Evolutionary conservation across 192 early-diverging fungal species (phyloP).

Genomic region (Phycomyces blakesleeanus): DNA sequence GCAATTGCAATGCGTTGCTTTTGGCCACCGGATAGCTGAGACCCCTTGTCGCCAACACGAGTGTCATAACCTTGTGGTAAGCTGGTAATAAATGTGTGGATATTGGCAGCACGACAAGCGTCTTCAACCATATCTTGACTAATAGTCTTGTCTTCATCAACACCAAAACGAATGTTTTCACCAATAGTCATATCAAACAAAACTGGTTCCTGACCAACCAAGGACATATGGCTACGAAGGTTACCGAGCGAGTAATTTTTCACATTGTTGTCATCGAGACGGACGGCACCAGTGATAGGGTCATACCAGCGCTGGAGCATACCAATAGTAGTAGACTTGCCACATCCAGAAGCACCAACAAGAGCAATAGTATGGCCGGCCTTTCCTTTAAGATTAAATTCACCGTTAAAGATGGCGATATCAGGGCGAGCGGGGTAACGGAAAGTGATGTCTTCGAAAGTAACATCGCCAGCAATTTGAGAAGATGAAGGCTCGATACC

Average conservation of each 20-base stretch:
- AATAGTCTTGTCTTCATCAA: constrained; percentile 30
- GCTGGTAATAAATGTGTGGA: constrained; percentile 55
- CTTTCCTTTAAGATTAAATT: constrained; percentile 40
- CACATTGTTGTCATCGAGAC: constrained; percentile 58
- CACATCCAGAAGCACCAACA: constrained; percentile 81
- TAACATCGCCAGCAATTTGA: constrained; percentile 42
- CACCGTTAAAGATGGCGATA: constrained; percentile 57
- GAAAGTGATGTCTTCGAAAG: constrained; percentile 55
- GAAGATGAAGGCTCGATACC: constrained; percentile 35
- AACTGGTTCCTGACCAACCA: constrained; percentile 90
- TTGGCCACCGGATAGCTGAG: constrained; percentile 62
- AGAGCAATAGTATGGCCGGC: constrained; percentile 78
- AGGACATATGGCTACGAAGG: constrained; percentile 66
- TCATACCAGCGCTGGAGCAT: constrained; percentile 84
- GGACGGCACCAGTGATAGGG: constrained; percentile 51
- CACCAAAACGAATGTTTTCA: constrained; percentile 82
- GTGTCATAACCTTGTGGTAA: constrained; percentile 65
- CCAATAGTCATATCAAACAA: constrained; percentile 81
- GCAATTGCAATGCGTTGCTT: constrained; percentile 88
- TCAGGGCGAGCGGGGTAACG: constrained; percentile 65
- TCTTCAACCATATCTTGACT: constrained; percentile 50
- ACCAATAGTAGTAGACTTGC: constrained; percentile 67
- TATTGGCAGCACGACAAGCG: constrained; percentile 56
- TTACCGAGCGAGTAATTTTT: constrained; percentile 55
- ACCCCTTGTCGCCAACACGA: constrained; percentile 64